Conservation (phyloP, 768 basidiomycete genomes). For the Astraeus odoratus region DNA sequence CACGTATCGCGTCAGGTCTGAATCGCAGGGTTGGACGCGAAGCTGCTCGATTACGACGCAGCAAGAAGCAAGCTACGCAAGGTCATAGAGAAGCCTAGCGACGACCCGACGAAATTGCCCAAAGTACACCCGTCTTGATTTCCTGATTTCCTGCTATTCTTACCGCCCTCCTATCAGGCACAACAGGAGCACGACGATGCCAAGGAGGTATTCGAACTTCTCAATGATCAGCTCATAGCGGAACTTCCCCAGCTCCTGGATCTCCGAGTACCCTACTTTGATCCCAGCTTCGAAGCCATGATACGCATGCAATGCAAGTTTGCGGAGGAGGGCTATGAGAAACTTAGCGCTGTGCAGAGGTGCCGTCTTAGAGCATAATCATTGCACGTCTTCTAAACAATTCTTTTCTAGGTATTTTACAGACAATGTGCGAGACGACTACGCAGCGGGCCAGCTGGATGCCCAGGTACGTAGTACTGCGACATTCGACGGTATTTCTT, state of each 20-base stretch:
- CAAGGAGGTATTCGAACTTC: constrained; percentile 86
- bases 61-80: constrained; percentile 88
- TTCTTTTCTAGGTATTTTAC: constrained; percentile 63
- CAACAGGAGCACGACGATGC: constrained; percentile 96
- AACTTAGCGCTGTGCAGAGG: constrained; percentile 90
- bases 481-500: background rate
- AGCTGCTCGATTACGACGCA: constrained; percentile 95
- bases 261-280: constrained; percentile 94
- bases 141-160: background rate
- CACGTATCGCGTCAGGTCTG: background rate
- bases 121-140: constrained; percentile 38
- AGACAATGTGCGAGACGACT: constrained; percentile 89
- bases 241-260: constrained; percentile 92
- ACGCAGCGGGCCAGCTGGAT: constrained; percentile 93
- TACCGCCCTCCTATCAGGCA: constrained; percentile 36
- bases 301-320: constrained; percentile 97
- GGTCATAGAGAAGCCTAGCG: constrained; percentile 83
- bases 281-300: constrained; percentile 99
- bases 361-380: constrained; percentile 20
- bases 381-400: background rate
- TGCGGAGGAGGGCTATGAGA: constrained; percentile 97
- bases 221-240: constrained; percentile 86
- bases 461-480: constrained; percentile 55
- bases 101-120: constrained; percentile 88
- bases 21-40: background rate